Evolutionary conservation across 78 protist genomes (phyloP).

Genomic region (Planoprotostelium fungivorum): DNA sequence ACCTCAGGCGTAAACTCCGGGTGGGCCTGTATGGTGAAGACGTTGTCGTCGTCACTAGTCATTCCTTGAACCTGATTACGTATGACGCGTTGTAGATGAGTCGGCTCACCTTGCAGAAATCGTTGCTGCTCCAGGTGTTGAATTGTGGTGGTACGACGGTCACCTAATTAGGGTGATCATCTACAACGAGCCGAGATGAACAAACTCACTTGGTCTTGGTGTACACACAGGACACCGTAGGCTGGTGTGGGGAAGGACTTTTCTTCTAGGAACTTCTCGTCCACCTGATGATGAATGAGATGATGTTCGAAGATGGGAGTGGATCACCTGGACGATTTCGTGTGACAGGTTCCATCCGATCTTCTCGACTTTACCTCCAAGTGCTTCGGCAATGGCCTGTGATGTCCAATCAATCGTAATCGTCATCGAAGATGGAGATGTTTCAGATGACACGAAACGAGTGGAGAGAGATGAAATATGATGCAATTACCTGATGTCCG

Average conservation of each 20-base stretch:
- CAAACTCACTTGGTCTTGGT: background rate
- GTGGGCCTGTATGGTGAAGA: background rate
- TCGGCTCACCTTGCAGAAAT: background rate
- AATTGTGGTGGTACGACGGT: background rate
- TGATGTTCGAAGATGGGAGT: no score
- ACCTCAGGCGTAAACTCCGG: background rate
- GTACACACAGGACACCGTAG: background rate
- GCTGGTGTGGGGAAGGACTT: background rate
- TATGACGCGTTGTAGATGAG: background rate
- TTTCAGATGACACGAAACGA: background rate
- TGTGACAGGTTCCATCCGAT: background rate
- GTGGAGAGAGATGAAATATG: background rate
- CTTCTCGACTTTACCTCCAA: background rate
- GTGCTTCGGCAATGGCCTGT: background rate
- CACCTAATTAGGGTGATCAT: background rate
- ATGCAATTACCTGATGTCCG: slow-evolving; percentile 44
- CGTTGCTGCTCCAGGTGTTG: background rate
- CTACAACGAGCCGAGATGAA: background rate
- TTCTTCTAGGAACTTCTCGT: background rate
- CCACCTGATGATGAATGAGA: no score
- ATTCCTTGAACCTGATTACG: background rate
- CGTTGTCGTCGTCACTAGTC: background rate
- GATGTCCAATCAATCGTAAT: background rate
- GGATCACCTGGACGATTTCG: background rate
- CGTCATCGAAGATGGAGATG: background rate